Evolutionary conservation across 768 basidiomycete genomes (phyloP), one percentile per base, ranked within the genome.

Genomic region (Naganishia vaughanmartiniae): DNA sequence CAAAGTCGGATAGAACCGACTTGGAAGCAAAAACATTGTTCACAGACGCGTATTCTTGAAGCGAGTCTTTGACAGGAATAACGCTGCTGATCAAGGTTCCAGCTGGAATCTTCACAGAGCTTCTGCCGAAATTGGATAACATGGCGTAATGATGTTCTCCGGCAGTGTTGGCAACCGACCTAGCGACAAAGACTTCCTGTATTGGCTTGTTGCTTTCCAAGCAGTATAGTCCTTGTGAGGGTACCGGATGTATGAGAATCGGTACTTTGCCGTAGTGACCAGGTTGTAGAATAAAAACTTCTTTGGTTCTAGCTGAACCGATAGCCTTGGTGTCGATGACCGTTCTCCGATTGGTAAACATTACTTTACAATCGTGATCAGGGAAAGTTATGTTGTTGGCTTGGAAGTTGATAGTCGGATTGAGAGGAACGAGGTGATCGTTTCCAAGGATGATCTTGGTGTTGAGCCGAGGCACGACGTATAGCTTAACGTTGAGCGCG

Each of bases 391-490:
- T 53, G 53, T 17, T 58, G 24, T 30, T 24, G 14, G 17, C 39
- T 24, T 69, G 36, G n/a, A 69, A 42, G 31, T 69, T 48, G 56
- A 69, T 54, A 24, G 28, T 21, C 10, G 67, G 54, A 19, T 55
- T 54, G 12, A 33, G 36, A 58, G 57, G 67, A 30, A 42, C 42
- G 33, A 69, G 34, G 67, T 57, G 55, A 39, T 69, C 56, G 34
- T 51, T 69, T 21, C 67, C 67, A 46, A 69, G 55, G 42, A 69
- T 57, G 21, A 69, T 48, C 42, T 56, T 69, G 11, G 55, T 54
- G 28, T 31, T 34, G 31, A 69, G 31, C 15, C 45, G n/a, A 15
- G 54, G 54, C 17, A 48, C 42, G 9, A 69, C 15, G 67, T 57
- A 69, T 30, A 69, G 55, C 19, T 54, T 54, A 53, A 53, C 48